Evolutionary conservation across 768 basidiomycete genomes (phyloP), one percentile per base, ranked within the genome.

Genomic region (Leucocoprinus birnbaumii): DNA sequence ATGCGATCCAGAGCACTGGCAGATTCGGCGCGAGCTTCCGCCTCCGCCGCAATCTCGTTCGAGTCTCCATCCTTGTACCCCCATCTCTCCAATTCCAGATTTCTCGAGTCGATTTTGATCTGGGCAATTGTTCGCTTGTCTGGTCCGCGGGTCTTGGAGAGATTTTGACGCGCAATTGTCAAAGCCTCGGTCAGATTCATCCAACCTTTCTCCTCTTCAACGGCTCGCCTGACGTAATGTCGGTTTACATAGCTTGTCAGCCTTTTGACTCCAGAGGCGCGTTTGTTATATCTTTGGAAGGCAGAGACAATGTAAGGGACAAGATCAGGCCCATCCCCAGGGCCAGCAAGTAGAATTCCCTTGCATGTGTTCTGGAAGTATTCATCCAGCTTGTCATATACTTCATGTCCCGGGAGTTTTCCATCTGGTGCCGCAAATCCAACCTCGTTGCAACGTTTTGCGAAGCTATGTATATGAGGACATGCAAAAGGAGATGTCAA

Each of bases 151-250:
- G 75, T 75, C 61, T 79, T 78, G 9, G 47, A 10, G 47, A 8
- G 34, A 11, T 19, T n/a, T 48, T 11, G 18, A 13, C 16, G 31
- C 18, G 27, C 18, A 19, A 19, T 48, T 62, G 85, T 80, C 57
- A 89, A 67, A 14, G 86, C 77, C 64, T 89, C 87, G 49, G 73
- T 74, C 41, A 89, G 71, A 26, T 84, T 80, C 40, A 90, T 74
- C 89, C 89, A 91, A 40, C 89, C 88, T 59, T 76, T 80, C 68
- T 89, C 89, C 67, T 91, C 87, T 67, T 91, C 88, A 14, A 86
- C 74, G 43, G 85, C 86, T 16, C 86, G 85, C 66, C 84, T 85
- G 63, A 88, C 86, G 63, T 86, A 86, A 66, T 88, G 86, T 24
- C 87, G 84, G 64, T 86, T 86, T 58, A 91, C 85, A 64, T 91